Percentiles rank a stretch among this genome's conserved stretches.
Conservation (phyloP, 2,329 filamentous ascomycete genomes). For the Atkinsonella texensis region DNA sequence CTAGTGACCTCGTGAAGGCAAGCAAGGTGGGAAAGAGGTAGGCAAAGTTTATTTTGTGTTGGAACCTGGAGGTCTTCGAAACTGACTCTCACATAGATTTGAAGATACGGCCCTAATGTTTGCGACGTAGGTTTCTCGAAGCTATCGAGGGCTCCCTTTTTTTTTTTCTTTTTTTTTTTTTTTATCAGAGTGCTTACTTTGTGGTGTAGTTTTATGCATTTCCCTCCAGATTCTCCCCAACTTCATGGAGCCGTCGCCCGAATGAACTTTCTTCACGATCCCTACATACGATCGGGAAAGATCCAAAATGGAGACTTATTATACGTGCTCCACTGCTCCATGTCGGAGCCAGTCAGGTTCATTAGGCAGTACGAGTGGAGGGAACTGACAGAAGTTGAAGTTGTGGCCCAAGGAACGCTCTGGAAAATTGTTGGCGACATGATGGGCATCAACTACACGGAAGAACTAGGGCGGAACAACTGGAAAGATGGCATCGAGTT, state of each 20-base stretch:
- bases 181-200: background rate
- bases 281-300: slow-evolving; percentile 23
- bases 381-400: slow-evolving; percentile 50
- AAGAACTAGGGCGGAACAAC: slow-evolving; percentile 20
- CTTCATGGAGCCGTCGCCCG: slow-evolving; percentile 25
- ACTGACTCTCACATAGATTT: slow-evolving; percentile 18
- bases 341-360: slow-evolving; percentile 53
- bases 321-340: slow-evolving; percentile 42
- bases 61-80: background rate
- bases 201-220: slow-evolving; percentile 17
- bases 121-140: slow-evolving; percentile 16
- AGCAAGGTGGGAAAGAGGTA: slow-evolving; percentile 25
- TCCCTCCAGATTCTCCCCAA: slow-evolving; percentile 15
- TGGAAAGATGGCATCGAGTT: slow-evolving; percentile 43
- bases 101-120: slow-evolving; percentile 29
- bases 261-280: slow-evolving; percentile 27
- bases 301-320: slow-evolving; percentile 26
- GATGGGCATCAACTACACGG: slow-evolving; percentile 48
- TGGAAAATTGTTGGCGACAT: slow-evolving; percentile 64
- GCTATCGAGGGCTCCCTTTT: background rate
- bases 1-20: slow-evolving; percentile 22
- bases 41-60: background rate
- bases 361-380: slow-evolving; percentile 60
- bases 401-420: slow-evolving; percentile 53
- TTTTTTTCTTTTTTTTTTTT: background rate